These are phyloP conservation scores for Colletotrichum plurivorum DNA, from an alignment of 2,329 filamentous ascomycete species.

Conservation along the genomic window DNA sequence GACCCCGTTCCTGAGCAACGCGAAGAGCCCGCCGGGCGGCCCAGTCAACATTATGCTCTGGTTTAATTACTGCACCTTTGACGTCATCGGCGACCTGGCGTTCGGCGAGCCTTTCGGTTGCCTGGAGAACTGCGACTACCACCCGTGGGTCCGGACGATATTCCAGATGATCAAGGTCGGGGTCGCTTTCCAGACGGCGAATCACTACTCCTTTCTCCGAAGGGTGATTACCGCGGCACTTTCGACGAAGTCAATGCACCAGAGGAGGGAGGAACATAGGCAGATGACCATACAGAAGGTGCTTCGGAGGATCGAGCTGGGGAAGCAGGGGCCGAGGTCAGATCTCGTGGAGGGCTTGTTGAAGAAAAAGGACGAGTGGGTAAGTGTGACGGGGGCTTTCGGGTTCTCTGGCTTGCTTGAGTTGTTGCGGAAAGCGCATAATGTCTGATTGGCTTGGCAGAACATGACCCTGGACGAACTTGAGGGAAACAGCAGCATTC, in stretches of 20 bases:
- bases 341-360: constrained; percentile 41
- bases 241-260: constrained; percentile 15
- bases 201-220: constrained; percentile 15
- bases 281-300: constrained; percentile 33
- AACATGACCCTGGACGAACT: constrained; percentile 35
- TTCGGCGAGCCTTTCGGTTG: constrained; percentile 49
- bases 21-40: background rate
- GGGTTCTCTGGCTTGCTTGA: background rate
- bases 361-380: constrained; percentile 38
- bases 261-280: constrained; percentile 1
- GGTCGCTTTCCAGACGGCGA: constrained; percentile 27
- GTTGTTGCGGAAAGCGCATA: background rate
- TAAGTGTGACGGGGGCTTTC: background rate
- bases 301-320: constrained; percentile 36
- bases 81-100: constrained; percentile 48
- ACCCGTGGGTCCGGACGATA: constrained; percentile 37
- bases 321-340: constrained; percentile 12
- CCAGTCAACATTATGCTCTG: constrained; percentile 44
- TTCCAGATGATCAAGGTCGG: constrained; percentile 17
- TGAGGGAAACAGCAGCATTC: constrained; percentile 35
- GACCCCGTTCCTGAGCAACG: background rate
- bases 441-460: constrained; percentile 39
- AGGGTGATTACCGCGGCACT: constrained; percentile 8
- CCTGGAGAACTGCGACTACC: constrained; percentile 40
- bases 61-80: constrained; percentile 49